Conservation (phyloP, 768 basidiomycete genomes). For the Calocera cornea region DNA sequence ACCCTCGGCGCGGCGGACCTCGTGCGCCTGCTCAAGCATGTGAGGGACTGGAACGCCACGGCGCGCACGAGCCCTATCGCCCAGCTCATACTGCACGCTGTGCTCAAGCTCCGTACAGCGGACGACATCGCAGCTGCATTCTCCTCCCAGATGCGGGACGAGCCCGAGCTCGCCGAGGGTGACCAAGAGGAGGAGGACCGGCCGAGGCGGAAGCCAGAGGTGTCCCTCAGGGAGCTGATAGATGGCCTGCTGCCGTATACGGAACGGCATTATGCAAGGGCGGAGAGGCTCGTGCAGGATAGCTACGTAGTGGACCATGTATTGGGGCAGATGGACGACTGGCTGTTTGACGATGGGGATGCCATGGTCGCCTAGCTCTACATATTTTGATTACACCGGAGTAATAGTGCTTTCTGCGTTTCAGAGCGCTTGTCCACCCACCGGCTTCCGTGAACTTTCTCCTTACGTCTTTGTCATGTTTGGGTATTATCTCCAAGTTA, state of each 20-base stretch:
- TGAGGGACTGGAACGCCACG: constrained; percentile 89
- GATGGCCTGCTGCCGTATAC: constrained; percentile 88
- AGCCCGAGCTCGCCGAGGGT: background rate
- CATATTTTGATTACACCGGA: background rate
- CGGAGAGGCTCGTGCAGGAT: constrained; percentile 82
- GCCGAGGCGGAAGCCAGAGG: background rate
- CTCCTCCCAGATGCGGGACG: background rate
- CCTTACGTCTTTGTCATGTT: too few relatives aligned
- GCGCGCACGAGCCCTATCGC: constrained; percentile 77
- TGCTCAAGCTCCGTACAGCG: constrained; percentile 61
- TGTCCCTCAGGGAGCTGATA: constrained; percentile 52
- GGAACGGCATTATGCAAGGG: constrained; percentile 73
- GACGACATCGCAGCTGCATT: constrained; percentile 66
- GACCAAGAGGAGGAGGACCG: constrained; percentile 7
- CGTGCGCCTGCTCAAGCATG: constrained; percentile 63
- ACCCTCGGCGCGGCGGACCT: constrained; percentile 61
- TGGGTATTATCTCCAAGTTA: too few relatives aligned
- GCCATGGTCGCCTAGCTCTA: background rate
- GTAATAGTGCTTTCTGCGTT: too few relatives aligned
- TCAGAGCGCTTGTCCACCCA: too few relatives aligned
- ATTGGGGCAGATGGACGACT: constrained; percentile 68
- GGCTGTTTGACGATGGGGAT: constrained; percentile 10
- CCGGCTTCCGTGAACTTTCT: too few relatives aligned
- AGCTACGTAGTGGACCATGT: constrained; percentile 91
- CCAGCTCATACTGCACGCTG: constrained; percentile 66